Conservation (phyloP, 495 filamentous ascomycete genomes). For the Hyphodiscus hymeniophilus region DNA sequence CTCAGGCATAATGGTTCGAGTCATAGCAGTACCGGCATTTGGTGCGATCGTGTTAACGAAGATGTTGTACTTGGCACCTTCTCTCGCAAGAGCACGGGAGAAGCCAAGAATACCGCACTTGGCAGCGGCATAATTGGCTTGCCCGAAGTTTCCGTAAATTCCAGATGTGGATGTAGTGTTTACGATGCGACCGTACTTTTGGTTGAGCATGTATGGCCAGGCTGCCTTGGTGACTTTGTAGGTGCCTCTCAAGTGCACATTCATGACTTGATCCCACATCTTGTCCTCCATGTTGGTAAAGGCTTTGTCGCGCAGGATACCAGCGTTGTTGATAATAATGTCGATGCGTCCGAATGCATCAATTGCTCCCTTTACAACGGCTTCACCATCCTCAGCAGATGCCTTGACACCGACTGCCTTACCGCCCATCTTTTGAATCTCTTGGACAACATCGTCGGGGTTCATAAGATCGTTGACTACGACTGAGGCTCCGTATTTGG, state of each 20-base stretch:
- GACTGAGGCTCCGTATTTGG: constrained; percentile 78
- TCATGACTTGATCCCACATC: constrained; percentile 86
- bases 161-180: constrained; percentile 96
- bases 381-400: constrained; percentile 88
- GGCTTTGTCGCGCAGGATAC: constrained; percentile 95
- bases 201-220: constrained; percentile 96
- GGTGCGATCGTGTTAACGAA: constrained; percentile 97
- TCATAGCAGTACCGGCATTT: constrained; percentile 96
- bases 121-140: constrained; percentile 95
- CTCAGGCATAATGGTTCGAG: constrained; percentile 87
- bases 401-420: constrained; percentile 91
- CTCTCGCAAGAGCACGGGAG: constrained; percentile 83
- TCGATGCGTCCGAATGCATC: constrained; percentile 92
- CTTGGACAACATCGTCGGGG: constrained; percentile 85
- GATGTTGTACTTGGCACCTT: constrained; percentile 97
- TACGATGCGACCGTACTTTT: constrained; percentile 94
- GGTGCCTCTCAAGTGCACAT: constrained; percentile 88
- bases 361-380: constrained; percentile 85
- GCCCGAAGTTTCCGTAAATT: constrained; percentile 98
- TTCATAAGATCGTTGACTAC: constrained; percentile 94
- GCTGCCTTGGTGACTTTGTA: constrained; percentile 97
- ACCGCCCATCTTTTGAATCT: constrained; percentile 85
- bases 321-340: constrained; percentile 94
- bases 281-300: constrained; percentile 96
- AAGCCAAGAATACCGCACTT: constrained; percentile 95